Conservation (phyloP, 495 filamentous ascomycete species). For the Penicillium atrosanguineum region DNA sequence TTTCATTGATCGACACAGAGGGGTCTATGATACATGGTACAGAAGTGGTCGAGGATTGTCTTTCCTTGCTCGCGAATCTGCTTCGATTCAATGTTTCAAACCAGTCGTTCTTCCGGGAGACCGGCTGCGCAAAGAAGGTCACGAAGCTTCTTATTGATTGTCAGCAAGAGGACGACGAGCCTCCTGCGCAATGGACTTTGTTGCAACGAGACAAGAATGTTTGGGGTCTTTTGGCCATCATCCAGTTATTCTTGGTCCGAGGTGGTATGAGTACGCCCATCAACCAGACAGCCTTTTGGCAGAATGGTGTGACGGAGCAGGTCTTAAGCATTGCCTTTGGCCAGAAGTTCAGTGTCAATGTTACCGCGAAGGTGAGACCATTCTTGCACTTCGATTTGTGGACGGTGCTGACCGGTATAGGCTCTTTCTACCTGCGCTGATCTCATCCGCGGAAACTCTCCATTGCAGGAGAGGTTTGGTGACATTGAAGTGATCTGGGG, state of each 20-base stretch:
- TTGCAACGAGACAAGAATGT: slow-evolving; percentile 85
- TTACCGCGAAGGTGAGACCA: slow-evolving; percentile 71
- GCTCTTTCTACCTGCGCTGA: slow-evolving; percentile 84
- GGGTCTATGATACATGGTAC: slow-evolving; percentile 81
- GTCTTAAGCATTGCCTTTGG: slow-evolving; percentile 83
- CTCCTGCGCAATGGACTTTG: slow-evolving; percentile 68
- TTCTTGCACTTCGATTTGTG: slow-evolving; percentile 7
- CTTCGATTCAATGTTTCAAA: slow-evolving; percentile 87
- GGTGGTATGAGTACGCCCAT: slow-evolving; percentile 75
- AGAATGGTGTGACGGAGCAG: slow-evolving; percentile 75
- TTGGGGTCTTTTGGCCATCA: slow-evolving; percentile 81
- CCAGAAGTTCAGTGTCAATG: slow-evolving; percentile 66
- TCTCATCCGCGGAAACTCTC: slow-evolving; percentile 77
- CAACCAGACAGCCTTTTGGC: slow-evolving; percentile 85
- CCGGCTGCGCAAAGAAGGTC: slow-evolving; percentile 74
- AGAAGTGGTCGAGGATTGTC: slow-evolving; percentile 88
- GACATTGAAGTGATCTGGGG: slow-evolving; percentile 58
- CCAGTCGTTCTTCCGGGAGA: slow-evolving; percentile 91
- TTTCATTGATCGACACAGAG: slow-evolving; percentile 76
- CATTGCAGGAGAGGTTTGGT: slow-evolving; percentile 83
- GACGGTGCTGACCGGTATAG: slow-evolving; percentile 38
- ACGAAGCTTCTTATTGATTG: slow-evolving; percentile 66
- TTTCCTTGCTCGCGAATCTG: slow-evolving; percentile 89
- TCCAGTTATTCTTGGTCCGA: slow-evolving; percentile 78
- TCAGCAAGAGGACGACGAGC: slow-evolving; percentile 55